A percentile compares a stretch with the other conserved stretches of the same genome.
Evolutionary conservation across 176 grass and related monocot species (phyloP).

Genomic region (Elymus sibiricus): DNA sequence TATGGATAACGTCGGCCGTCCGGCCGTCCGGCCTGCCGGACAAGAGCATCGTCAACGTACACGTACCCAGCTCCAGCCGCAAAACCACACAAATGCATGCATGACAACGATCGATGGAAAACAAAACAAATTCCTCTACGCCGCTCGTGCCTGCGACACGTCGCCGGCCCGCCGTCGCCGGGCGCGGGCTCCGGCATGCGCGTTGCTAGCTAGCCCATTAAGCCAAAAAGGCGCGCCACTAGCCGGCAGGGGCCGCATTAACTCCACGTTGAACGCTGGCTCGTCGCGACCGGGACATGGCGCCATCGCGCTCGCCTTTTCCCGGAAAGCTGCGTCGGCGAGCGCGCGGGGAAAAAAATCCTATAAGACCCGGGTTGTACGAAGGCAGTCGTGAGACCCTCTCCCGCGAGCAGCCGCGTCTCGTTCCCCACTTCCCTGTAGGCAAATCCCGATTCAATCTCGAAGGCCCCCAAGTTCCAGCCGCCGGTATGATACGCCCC

Average conservation of each 20-base stretch:
- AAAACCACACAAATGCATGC: background rate
- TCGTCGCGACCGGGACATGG: background rate
- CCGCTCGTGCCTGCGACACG: background rate
- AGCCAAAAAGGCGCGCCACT: background rate
- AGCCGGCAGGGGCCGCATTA: background rate
- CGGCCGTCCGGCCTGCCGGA: background rate
- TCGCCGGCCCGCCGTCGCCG: background rate
- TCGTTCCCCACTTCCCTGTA: no score
- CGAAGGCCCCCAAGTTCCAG: no score
- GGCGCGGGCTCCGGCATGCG: background rate
- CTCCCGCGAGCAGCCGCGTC: no score
- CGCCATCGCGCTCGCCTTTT: background rate
- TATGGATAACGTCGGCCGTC: background rate
- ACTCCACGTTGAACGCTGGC: slow-evolving; percentile 15
- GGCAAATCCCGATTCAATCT: no score
- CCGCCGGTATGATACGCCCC: no score
- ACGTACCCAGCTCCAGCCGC: background rate
- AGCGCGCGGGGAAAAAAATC: no score
- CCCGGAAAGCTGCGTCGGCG: background rate
- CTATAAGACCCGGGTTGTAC: no score
- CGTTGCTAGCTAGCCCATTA: background rate
- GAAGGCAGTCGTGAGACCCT: no score
- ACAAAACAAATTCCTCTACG: background rate
- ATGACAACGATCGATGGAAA: background rate
- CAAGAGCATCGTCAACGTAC: background rate